Percentiles rank a stretch among this genome's conserved stretches.
Conservation (phyloP, 2,329 filamentous ascomycete species). For the Aspergillus novoparasiticus region DNA sequence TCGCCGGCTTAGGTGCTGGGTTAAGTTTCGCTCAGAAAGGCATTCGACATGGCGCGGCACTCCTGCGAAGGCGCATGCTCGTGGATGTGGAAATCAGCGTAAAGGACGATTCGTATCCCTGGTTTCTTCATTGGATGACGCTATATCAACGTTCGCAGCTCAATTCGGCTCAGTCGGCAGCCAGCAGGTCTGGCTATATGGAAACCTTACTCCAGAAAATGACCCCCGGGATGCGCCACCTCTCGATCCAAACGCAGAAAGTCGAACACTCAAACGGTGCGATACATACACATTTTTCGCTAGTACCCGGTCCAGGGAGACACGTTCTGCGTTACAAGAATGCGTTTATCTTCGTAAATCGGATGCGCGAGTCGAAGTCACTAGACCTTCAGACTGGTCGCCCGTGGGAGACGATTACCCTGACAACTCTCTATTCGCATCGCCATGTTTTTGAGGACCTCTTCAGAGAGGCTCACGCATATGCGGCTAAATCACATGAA, state of each 20-base stretch:
- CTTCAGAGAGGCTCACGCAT: slow-evolving; percentile 80
- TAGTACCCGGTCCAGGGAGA: slow-evolving; percentile 87
- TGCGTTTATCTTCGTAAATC: slow-evolving; percentile 83
- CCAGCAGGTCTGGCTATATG: slow-evolving; percentile 47
- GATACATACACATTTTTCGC: slow-evolving; percentile 76
- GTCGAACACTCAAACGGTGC: slow-evolving; percentile 66
- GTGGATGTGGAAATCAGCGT: slow-evolving; percentile 95
- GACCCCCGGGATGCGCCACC: slow-evolving; percentile 63
- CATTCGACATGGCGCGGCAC: slow-evolving; percentile 68
- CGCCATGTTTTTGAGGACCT: slow-evolving; percentile 88
- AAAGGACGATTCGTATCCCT: slow-evolving; percentile 89
- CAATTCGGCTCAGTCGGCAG: slow-evolving; percentile 53
- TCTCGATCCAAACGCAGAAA: slow-evolving; percentile 66
- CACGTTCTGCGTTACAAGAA: slow-evolving; percentile 86
- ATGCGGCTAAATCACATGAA: slow-evolving; percentile 78
- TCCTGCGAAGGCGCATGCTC: slow-evolving; percentile 81
- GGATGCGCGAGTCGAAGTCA: slow-evolving; percentile 82
- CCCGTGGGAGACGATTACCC: slow-evolving; percentile 89
- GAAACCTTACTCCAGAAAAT: slow-evolving; percentile 59
- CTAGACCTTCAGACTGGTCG: slow-evolving; percentile 78
- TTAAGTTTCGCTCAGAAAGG: slow-evolving; percentile 80
- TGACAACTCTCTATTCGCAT: slow-evolving; percentile 89
- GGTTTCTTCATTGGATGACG: slow-evolving; percentile 94
- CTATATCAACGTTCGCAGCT: slow-evolving; percentile 70
- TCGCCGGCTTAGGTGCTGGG: slow-evolving; percentile 82